Evolutionary conservation across 768 basidiomycete species (phyloP).

Genomic region (Rubroboletus pulcherrimus): DNA sequence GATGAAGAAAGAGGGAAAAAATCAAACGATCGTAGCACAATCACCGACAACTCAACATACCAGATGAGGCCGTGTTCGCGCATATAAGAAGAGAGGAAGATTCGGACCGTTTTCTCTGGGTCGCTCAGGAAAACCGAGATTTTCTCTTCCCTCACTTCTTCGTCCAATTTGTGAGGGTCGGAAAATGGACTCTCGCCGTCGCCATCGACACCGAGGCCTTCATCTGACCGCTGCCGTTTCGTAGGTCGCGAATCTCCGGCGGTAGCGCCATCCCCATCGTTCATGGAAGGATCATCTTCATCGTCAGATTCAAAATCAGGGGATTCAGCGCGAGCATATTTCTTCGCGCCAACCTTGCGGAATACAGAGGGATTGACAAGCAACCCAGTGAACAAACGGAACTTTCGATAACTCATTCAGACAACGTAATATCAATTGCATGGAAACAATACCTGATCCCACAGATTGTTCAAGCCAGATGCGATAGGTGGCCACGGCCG

Average conservation of each 20-base stretch:
- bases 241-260: conserved; percentile 7
- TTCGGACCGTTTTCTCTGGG: conserved; percentile 52
- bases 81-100: conserved; percentile 72
- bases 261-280: background rate
- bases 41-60: conserved; percentile 35
- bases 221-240: conserved; percentile 27
- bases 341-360: conserved; percentile 31
- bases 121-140: conserved; percentile 55
- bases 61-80: conserved; percentile 66
- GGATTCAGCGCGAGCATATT: conserved; percentile 29
- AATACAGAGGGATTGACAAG: conserved; percentile 42
- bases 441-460: conserved; percentile 55
- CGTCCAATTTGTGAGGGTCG: conserved; percentile 33
- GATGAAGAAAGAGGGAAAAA: background rate
- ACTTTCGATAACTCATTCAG: conserved; percentile 38
- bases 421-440: background rate
- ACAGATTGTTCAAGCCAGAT: conserved; percentile 41
- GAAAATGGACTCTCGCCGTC: conserved; percentile 33
- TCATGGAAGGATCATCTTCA: conserved; percentile 17
- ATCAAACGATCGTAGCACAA: background rate
- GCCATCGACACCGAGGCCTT: conserved; percentile 6
- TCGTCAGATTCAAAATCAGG: conserved; percentile 35
- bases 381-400: conserved; percentile 58
- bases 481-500: conserved; percentile 37
- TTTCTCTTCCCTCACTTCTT: conserved; percentile 40